A percentile compares a stretch with the other conserved stretches of the same genome.
Evolutionary conservation across 495 filamentous ascomycete species (phyloP).

Genomic region (Trichocladium uniseriatum): DNA sequence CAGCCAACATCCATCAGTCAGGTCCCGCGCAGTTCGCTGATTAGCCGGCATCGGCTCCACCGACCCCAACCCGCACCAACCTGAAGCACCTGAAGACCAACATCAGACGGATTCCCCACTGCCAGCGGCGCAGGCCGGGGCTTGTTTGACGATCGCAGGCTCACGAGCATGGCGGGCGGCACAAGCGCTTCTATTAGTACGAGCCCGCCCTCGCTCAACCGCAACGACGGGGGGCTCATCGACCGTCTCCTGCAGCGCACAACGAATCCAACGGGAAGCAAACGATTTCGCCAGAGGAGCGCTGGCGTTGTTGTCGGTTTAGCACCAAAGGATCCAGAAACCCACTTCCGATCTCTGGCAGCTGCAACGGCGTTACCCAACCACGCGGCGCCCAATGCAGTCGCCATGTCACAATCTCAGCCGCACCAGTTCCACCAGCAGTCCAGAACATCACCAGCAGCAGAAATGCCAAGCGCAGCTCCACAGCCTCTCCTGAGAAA

Average conservation of each 20-base stretch:
- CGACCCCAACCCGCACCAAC: too few relatives aligned
- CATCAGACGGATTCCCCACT: too few relatives aligned
- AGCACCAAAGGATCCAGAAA: too few relatives aligned
- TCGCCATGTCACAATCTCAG: background rate
- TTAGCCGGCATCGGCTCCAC: too few relatives aligned
- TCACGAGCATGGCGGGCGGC: background rate
- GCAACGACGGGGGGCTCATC: slow-evolving; percentile 3
- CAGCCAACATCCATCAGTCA: too few relatives aligned
- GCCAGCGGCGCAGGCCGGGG: too few relatives aligned
- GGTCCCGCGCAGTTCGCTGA: too few relatives aligned
- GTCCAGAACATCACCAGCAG: background rate
- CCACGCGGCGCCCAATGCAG: background rate
- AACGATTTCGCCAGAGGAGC: background rate
- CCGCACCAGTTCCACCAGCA: background rate
- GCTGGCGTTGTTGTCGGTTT: background rate
- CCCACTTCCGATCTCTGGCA: background rate
- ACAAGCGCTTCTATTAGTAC: slow-evolving; percentile 3
- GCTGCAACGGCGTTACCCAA: background rate
- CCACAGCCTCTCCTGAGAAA: slow-evolving; percentile 17
- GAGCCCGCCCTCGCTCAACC: slow-evolving; percentile 7
- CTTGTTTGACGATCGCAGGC: too few relatives aligned
- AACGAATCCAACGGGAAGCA: slow-evolving; percentile 2
- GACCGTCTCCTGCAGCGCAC: slow-evolving; percentile 9
- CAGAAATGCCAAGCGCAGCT: slow-evolving; percentile 7
- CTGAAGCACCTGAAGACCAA: too few relatives aligned